Evolutionary conservation across 192 early-diverging fungal species (phyloP).

Genomic region (Backusella macrospora): DNA sequence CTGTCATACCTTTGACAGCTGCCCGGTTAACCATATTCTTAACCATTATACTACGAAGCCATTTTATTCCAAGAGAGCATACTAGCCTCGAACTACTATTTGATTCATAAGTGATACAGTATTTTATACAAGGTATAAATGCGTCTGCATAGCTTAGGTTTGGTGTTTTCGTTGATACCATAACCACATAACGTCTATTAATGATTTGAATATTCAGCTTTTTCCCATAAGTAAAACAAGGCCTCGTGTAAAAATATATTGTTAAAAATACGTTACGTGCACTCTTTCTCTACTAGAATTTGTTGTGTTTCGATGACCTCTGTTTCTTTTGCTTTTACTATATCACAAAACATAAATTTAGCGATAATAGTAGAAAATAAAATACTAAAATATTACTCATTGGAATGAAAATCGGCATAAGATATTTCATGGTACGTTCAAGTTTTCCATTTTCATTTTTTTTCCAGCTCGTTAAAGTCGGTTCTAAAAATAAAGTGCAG

Average conservation of each 20-base stretch:
- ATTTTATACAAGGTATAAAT: slow-evolving; percentile 62
- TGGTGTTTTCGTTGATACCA: slow-evolving; percentile 51
- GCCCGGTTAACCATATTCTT: slow-evolving; percentile 68
- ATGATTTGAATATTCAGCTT: neutral
- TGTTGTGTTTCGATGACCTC: slow-evolving; percentile 61
- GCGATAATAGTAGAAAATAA: neutral
- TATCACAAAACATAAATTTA: neutral
- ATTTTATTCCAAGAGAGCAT: slow-evolving; percentile 63
- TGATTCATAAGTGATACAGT: slow-evolving; percentile 68
- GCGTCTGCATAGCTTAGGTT: slow-evolving; percentile 71
- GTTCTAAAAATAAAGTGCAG: no score
- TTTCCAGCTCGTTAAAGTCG: slow-evolving; percentile 10
- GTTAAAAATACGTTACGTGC: slow-evolving; percentile 39
- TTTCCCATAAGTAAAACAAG: neutral
- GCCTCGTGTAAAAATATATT: neutral
- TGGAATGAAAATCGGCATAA: slow-evolving; percentile 73
- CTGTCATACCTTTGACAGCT: slow-evolving; percentile 60
- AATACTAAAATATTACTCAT: slow-evolving; percentile 37
- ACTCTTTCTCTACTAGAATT: slow-evolving; percentile 57
- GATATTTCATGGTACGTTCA: slow-evolving; percentile 56
- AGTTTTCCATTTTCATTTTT: slow-evolving; percentile 7
- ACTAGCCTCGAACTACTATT: slow-evolving; percentile 54
- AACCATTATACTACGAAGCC: slow-evolving; percentile 69
- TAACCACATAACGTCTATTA: slow-evolving; percentile 46
- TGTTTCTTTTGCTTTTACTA: slow-evolving; percentile 71